phyloP scores from a whole-genome alignment of 768 basidiomycete species.

The Vararia minispora region DNA sequence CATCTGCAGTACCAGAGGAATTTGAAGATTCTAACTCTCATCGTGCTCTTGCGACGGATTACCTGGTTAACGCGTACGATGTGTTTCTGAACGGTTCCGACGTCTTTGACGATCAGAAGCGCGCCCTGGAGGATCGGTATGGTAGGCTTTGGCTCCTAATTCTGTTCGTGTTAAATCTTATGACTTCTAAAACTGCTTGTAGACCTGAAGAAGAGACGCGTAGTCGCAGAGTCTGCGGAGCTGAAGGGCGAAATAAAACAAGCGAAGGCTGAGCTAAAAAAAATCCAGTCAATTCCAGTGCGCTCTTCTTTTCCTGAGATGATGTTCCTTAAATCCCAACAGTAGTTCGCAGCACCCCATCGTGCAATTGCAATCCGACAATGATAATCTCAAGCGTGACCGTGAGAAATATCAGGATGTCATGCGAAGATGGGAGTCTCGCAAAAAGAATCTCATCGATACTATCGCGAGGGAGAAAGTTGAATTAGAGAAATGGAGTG shows the following conservation, averaged over 20 bases:
- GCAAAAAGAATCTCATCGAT: constrained; percentile 58
- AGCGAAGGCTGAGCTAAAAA: constrained; percentile 41
- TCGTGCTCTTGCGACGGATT: constrained; percentile 66
- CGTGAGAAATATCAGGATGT: constrained; percentile 71
- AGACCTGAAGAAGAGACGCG: constrained; percentile 67
- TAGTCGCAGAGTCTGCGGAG: constrained; percentile 51
- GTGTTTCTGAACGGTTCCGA: constrained; percentile 59
- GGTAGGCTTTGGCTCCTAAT: constrained; percentile 30
- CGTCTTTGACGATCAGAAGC: constrained; percentile 58
- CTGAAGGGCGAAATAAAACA: constrained; percentile 36
- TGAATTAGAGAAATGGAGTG: constrained; percentile 48
- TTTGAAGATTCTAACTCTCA: constrained; percentile 69
- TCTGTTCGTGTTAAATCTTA: background rate
- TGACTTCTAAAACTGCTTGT: constrained; percentile 5
- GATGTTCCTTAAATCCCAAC: background rate
- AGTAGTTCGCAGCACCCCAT: constrained; percentile 31
- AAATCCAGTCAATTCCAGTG: constrained; percentile 54
- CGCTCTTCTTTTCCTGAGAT: constrained; percentile 7
- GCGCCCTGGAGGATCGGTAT: constrained; percentile 64
- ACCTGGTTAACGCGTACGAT: constrained; percentile 55
- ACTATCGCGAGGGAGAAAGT: constrained; percentile 57
- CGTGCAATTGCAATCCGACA: constrained; percentile 48
- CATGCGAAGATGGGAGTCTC: constrained; percentile 54
- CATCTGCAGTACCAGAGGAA: constrained; percentile 54
- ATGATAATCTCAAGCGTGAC: constrained; percentile 58